Conservation (phyloP, 1,284 basidiomycete species). For the Boletus hoseneyae region DNA sequence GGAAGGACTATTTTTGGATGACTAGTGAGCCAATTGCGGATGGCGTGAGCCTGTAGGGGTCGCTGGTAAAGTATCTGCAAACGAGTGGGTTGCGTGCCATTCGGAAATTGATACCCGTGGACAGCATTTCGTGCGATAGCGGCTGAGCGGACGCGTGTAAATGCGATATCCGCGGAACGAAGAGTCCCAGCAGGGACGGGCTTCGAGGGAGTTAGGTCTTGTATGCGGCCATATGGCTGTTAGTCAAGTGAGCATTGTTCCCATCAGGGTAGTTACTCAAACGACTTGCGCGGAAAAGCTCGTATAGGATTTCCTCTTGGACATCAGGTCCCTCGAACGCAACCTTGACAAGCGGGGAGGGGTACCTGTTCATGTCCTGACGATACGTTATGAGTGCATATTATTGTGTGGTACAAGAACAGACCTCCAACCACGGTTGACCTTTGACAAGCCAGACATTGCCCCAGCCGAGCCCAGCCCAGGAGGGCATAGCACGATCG, state of each 20-base stretch:
- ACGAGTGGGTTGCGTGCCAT: constrained; percentile 42
- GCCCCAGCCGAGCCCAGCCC: constrained; percentile 53
- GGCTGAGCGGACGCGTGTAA: constrained; percentile 64
- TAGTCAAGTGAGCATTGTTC: constrained; percentile 15
- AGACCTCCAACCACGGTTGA: constrained; percentile 79
- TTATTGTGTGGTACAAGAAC: constrained; percentile 15
- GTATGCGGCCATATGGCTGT: constrained; percentile 82
- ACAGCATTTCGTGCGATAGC: constrained; percentile 83
- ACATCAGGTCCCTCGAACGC: constrained; percentile 86
- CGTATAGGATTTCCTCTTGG: constrained; percentile 72
- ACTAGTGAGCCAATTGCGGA: constrained; percentile 79
- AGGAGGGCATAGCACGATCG: constrained; percentile 58
- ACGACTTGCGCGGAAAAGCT: constrained; percentile 60
- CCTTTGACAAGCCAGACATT: constrained; percentile 80
- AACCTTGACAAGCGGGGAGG: constrained; percentile 70
- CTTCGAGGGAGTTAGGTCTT: constrained; percentile 59
- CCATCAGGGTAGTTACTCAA: constrained; percentile 1
- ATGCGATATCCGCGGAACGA: constrained; percentile 64
- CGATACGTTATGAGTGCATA: constrained; percentile 27
- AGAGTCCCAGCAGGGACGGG: constrained; percentile 67
- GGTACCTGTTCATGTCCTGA: constrained; percentile 83
- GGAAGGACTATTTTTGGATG: constrained; percentile 91
- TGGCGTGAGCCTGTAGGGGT: constrained; percentile 72
- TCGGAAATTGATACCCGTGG: constrained; percentile 61
- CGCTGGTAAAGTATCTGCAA: constrained; percentile 69